Evolutionary conservation across 2,329 filamentous ascomycete species (phyloP).

Genomic region (Xylaria sp.): DNA sequence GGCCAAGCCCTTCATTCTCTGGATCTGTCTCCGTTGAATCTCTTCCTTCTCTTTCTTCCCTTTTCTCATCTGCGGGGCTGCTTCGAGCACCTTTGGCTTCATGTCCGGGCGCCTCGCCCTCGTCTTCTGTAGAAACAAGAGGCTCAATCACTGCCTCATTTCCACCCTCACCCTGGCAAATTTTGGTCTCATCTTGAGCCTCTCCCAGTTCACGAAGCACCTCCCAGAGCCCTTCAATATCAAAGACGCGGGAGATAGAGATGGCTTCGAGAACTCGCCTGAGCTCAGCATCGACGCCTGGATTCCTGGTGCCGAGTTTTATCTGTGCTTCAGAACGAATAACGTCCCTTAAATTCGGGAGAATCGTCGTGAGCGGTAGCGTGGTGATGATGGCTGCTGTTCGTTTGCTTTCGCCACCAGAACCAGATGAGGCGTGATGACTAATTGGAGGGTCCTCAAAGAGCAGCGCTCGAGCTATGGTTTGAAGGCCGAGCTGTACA

Average conservation of each 20-base stretch:
- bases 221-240: constrained; percentile 63
- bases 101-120: neutral
- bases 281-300: constrained; percentile 34
- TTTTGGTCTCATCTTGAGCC: neutral
- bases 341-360: constrained; percentile 50
- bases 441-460: constrained; percentile 15
- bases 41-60: neutral
- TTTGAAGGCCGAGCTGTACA: constrained; percentile 53
- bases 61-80: neutral
- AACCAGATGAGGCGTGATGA: neutral
- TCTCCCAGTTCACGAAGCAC: constrained; percentile 58
- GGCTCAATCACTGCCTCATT: neutral
- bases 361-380: constrained; percentile 48
- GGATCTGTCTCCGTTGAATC: neutral
- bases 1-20: neutral
- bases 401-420: neutral
- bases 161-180: neutral
- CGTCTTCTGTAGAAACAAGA: neutral
- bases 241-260: constrained; percentile 62
- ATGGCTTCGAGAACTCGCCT: constrained; percentile 54
- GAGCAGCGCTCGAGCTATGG: constrained; percentile 49
- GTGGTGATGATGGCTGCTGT: constrained; percentile 56
- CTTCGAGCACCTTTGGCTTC: neutral
- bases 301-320: constrained; percentile 25
- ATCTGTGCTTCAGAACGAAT: constrained; percentile 45